Conservation (phyloP, 1,284 basidiomycete genomes). For the Puccinia hordei region DNA sequence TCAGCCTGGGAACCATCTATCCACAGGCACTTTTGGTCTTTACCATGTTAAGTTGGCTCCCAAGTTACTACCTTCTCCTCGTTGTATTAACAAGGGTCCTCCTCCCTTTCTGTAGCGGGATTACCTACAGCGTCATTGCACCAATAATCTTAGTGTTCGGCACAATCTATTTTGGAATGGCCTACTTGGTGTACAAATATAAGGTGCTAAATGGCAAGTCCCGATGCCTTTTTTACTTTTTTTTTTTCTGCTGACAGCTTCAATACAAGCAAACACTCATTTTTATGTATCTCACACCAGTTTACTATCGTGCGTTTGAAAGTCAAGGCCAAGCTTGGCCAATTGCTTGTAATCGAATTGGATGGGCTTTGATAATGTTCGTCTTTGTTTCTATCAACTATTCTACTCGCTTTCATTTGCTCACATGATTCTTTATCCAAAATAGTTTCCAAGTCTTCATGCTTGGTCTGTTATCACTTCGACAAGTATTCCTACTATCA, state of each 20-base stretch:
- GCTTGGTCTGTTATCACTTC: conserved; percentile 47
- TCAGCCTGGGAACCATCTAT: conserved; percentile 58
- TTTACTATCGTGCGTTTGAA: conserved; percentile 48
- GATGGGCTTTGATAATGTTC: conserved; percentile 49
- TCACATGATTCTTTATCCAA: not conserved
- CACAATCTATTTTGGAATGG: conserved; percentile 57
- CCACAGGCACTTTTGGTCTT: conserved; percentile 59
- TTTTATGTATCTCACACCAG: not conserved
- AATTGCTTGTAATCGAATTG: conserved; percentile 43
- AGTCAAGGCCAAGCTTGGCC: conserved; percentile 46
- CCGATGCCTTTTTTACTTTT: no score
- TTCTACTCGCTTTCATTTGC: not conserved
- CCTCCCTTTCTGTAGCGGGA: conserved; percentile 45
- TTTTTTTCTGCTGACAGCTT: not conserved
- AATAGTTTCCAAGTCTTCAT: conserved; percentile 49
- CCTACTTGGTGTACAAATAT: conserved; percentile 60
- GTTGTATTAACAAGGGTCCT: not conserved
- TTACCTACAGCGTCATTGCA: conserved; percentile 58
- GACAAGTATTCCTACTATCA: conserved; percentile 48
- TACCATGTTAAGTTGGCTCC: conserved; percentile 53
- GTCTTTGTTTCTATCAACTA: not conserved
- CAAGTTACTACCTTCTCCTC: not conserved
- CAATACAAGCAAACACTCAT: not conserved
- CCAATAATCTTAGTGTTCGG: conserved; percentile 59
- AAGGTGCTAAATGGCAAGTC: conserved; percentile 57